Percentiles rank a stretch among this genome's conserved stretches.
phyloP scores from a whole-genome alignment of 768 basidiomycete species.

The Cystofilobasidium ferigula region DNA sequence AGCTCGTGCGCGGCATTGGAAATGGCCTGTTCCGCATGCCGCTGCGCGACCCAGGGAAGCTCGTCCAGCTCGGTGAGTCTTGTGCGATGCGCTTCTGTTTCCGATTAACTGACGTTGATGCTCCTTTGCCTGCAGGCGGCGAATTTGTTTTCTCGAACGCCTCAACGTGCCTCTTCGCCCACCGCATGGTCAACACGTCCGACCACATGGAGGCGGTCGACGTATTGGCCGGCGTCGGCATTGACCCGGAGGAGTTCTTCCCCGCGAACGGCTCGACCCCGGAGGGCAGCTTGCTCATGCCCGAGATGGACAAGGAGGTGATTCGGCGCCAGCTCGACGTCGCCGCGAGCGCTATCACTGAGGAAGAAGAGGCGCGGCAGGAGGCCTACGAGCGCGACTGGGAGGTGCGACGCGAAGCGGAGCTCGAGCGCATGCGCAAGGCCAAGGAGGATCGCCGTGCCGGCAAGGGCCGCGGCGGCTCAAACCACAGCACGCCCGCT shows the following conservation, averaged over 20 bases:
- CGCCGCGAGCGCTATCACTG: neutral
- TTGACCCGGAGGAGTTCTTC: constrained; percentile 18
- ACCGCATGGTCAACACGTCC: constrained; percentile 37
- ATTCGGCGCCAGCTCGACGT: neutral
- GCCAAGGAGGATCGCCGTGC: constrained; percentile 13
- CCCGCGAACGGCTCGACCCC: neutral
- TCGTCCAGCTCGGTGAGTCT: constrained; percentile 35
- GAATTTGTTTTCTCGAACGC: constrained; percentile 37
- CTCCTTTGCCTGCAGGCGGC: constrained; percentile 17
- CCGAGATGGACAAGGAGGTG: neutral
- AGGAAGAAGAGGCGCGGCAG: neutral
- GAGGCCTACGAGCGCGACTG: constrained; percentile 13
- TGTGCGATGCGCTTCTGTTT: neutral
- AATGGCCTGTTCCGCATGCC: constrained; percentile 36
- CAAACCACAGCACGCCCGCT: neutral
- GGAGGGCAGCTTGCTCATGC: neutral
- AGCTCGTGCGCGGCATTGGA: constrained; percentile 33
- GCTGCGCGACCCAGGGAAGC: constrained; percentile 34
- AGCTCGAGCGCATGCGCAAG: constrained; percentile 14
- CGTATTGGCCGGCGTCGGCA: constrained; percentile 33
- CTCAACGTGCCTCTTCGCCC: constrained; percentile 36
- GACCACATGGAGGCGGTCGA: constrained; percentile 40
- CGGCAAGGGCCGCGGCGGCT: constrained; percentile 1
- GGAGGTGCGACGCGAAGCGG: constrained; percentile 17
- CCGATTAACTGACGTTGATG: neutral